Evolutionary conservation across 2,329 filamentous ascomycete genomes (phyloP), one percentile per base, ranked within the genome.

Genomic region (Colletotrichum sp.): DNA sequence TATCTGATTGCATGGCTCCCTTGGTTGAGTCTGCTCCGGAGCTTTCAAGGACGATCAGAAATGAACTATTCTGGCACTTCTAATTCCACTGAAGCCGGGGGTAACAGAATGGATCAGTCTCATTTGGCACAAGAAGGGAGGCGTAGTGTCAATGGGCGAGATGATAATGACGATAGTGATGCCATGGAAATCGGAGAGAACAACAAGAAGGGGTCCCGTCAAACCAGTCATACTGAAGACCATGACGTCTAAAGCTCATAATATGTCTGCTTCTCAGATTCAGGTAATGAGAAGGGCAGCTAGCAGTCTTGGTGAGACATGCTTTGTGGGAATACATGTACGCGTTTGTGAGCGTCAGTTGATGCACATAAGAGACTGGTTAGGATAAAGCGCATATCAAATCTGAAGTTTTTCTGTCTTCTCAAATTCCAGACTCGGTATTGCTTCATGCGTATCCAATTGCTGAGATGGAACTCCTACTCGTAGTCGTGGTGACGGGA

Each of bases 1-100:
- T 78, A 78, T 16, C 66, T 80, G 8, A 76, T 79, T 5, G 77
- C 71, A 6, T 80, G 79, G 77, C 71, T 80, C 36, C 79, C 79
- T 15, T 79, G 79, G 79, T 56, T 80, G 4, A 78, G 79, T 34
- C 43, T 80, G 56, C 66, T 80, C 4, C 74, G 77, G 32, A 62
- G 72, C 52, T 78, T 76, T 30, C 68, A 76, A 43, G 55, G 70
- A 39, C 32, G 52, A 32, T 56, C 76, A 3, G 10, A 16, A 16
- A 10, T 43, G 18, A n/a, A 43, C 5, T 43, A 43, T 43, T 18
- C 8, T 10, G 36, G 36, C 16, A 43, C 16, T 18, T 10, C 4
- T 43, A 9, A 43, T 18, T 43, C 36, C 4, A 18, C 18, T 5
- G 36, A 43, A 43, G 36, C 16, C 36, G 16, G 8, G 16, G 5